Evolutionary conservation across 2,329 filamentous ascomycete genomes (phyloP).

Genomic region (Paracoccidioides lutzii): DNA sequence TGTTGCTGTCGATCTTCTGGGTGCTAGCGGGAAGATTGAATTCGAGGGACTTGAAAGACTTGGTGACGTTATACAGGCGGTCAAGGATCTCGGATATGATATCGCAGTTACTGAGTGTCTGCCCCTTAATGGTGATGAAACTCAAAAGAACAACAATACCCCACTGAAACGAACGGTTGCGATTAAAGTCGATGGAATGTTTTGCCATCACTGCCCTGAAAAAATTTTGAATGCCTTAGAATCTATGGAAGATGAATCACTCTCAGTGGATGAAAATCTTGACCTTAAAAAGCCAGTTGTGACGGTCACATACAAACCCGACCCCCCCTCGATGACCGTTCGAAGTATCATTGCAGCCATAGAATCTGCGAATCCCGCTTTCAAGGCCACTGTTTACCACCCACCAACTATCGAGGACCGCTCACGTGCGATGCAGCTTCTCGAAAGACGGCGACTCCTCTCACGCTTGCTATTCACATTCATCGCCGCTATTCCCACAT

Average conservation of each 20-base stretch:
- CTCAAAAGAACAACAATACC: conserved; percentile 20
- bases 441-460: conserved; percentile 56
- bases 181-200: conserved; percentile 58
- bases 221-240: conserved; percentile 27
- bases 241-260: conserved; percentile 36
- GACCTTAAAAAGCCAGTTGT: conserved; percentile 54
- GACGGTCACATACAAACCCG: conserved; percentile 56
- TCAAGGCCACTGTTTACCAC: conserved; percentile 60
- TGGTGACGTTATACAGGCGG: conserved; percentile 34
- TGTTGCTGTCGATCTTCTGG: conserved; percentile 40
- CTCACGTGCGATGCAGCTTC: conserved; percentile 56
- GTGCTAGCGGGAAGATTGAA: conserved; percentile 37
- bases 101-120: conserved; percentile 41
- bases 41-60: conserved; percentile 37
- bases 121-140: conserved; percentile 22
- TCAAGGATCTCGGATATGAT: conserved; percentile 53
- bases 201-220: conserved; percentile 57
- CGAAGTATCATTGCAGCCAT: conserved; percentile 60
- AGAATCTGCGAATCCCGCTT: conserved; percentile 49
- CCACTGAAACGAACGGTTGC: conserved; percentile 44
- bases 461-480: conserved; percentile 58
- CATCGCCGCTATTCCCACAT: conserved; percentile 63
- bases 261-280: conserved; percentile 30
- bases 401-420: conserved; percentile 74
- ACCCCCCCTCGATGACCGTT: conserved; percentile 57